Base-by-base conservation (phyloP, 768 basidiomycete genomes). In the Butyriboletus loyo region DNA sequence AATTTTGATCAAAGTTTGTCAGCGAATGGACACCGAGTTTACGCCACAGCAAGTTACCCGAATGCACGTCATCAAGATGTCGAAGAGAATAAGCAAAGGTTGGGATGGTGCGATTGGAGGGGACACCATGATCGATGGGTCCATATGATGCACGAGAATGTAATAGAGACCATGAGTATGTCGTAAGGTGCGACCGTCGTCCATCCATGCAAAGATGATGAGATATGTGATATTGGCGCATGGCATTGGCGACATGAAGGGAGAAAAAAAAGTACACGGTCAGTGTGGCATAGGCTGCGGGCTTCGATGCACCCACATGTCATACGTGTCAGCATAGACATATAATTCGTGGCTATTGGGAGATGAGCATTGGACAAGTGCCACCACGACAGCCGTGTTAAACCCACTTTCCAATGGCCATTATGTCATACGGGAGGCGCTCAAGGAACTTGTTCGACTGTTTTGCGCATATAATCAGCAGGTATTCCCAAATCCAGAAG, bases 401-500 rank as follows among this genome's bases (percentile, higher is more conserved):
- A 14, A 69, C 87, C 38, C 62, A 86, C 83, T 94, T 95, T 63
- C 93, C 92, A 46, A 93, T 90, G 2, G 91, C 73, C 64, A 93
- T 79, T 3, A 92, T 62, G 63, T 95, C 93, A 62, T 92, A 95
- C 0, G 87, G 86, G n/a, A 95, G 74, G 50, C 81, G 70, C 21
- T 79, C 71, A 56, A 94, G 74, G 67, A 92, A 85, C 62, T 86
- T 72, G 67, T 90, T 90, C n/a, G 87, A 72, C 86, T 89, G 51
- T 47, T 44, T 39, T 42, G 22, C 24, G 5, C 35, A 30, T 5
- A 31, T 1, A 31, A 31, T 59, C 19, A 37, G 27, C 17, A 30
- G 21, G 14, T 7, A 25, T 8, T n/a, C 15, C 3, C 17, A 24
- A 10, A 42, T 14, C 11, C 49, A 22, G 41, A n/a, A 48, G 52